Base-by-base conservation (phyloP, 176 grass and related monocot species). In the Eleusine indica region DNA sequence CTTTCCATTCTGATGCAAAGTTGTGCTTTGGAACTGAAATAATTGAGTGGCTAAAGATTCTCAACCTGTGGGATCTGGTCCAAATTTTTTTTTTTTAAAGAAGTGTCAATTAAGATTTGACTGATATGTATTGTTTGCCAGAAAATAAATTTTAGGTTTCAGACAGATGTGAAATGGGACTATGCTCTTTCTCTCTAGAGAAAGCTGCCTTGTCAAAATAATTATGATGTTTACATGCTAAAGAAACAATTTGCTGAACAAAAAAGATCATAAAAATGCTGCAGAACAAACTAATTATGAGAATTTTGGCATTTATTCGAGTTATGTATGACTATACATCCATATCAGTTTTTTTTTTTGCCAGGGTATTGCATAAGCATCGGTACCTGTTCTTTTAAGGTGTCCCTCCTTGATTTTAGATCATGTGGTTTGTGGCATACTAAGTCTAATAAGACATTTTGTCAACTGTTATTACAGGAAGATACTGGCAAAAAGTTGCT, bases 401-500 rank as follows among this genome's bases (percentile, higher is more conserved):
- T 35, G 2, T 18, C 5, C 75, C 5, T 77, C 48, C 41, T 25
- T 72, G 5, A 16, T 86, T 30, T 52, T 60, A 75, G 77, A 22
- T 68, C n/a, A 21, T 46, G 12, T 66, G 1, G 10, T 67, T 81
- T 81, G 1, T 5, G 6, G 35, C 40, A 29, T 47, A 80, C 17
- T 80, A 35, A 71, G 9, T 68, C 46, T 86, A 78, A 44, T 79
- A 69, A 35, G 4, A 37, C 65, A 75, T 82, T 76, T 51, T 68
- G 19, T 80, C 65, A 74, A 70, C 51, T 72, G 17, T 83, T 46
- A 73, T 89, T 92, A 30, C 80, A 98, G 93, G 96, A 87, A 86
- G 74, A 86, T 98, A 98, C 83, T 98, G 96, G 96, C 91, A 87
- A 76, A 95, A 88, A 41, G 89, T 98, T 86, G 91, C 91, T 65